These are phyloP conservation scores for Fusarium scirpi DNA, from an alignment of 2,329 filamentous ascomycete species.

Conservation along the genomic window DNA sequence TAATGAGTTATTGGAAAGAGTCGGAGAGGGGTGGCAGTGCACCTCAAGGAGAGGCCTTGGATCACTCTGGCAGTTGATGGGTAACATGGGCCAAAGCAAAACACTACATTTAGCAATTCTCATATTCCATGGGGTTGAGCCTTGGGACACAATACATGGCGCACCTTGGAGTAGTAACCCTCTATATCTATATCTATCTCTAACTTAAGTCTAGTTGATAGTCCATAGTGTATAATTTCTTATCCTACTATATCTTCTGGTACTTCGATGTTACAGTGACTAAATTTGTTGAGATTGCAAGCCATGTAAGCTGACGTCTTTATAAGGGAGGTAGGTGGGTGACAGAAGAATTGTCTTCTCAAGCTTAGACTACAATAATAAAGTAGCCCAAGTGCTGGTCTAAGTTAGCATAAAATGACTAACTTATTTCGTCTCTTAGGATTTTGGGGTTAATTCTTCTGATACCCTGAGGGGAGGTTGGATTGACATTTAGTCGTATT, in stretches of 20 bases:
- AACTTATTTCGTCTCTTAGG: no score
- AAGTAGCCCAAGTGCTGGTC: no score
- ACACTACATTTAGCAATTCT: conserved; percentile 43
- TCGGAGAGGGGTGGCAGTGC: conserved; percentile 30
- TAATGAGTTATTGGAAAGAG: conserved; percentile 19
- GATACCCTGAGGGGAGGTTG: no score
- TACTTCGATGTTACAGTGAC: conserved; percentile 11
- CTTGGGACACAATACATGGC: conserved; percentile 41
- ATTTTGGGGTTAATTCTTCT: no score
- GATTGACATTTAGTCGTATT: conserved; percentile 5
- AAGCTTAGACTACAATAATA: no score
- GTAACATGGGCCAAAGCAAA: conserved; percentile 37
- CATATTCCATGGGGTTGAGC: conserved; percentile 40
- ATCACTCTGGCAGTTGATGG: conserved; percentile 44
- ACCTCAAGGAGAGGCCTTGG: conserved; percentile 42
- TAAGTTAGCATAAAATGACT: no score
- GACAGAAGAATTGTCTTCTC: no score
- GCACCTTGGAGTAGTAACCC: conserved; percentile 47
- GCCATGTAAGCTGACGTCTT: not conserved
- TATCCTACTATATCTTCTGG: conserved; percentile 30
- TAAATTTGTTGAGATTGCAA: not conserved
- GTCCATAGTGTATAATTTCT: conserved; percentile 55
- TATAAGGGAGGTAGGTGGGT: conserved; percentile 16
- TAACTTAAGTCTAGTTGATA: conserved; percentile 34
- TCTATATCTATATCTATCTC: conserved; percentile 44